phyloP scores from a whole-genome alignment of 345 rosid species.

The Rhodamnia rubescens region DNA sequence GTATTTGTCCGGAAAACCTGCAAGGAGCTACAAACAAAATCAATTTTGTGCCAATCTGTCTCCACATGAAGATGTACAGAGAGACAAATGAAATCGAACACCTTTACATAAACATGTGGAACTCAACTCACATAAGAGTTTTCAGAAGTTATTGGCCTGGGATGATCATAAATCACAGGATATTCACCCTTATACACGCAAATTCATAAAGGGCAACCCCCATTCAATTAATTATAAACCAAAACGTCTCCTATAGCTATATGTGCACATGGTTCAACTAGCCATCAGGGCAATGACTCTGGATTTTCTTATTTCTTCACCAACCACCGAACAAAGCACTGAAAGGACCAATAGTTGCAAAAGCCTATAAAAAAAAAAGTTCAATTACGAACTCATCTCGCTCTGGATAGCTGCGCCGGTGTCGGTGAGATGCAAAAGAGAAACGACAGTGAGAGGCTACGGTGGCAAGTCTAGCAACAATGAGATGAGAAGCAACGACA shows the following conservation, averaged over 20 bases:
- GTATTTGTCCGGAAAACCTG: conserved; percentile 95
- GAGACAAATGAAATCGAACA: neutral
- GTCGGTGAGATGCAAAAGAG: too few species aligned
- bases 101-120: neutral
- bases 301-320: neutral
- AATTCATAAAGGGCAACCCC: neutral
- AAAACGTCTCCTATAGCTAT: neutral
- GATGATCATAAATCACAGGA: neutral
- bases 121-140: neutral
- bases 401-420: too few species aligned
- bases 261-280: neutral
- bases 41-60: neutral
- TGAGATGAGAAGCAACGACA: too few species aligned
- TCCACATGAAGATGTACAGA: neutral
- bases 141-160: neutral
- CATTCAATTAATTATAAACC: neutral
- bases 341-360: neutral
- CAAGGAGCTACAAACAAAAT: neutral
- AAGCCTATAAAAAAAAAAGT: too few species aligned
- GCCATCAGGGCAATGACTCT: neutral
- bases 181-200: neutral
- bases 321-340: neutral
- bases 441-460: too few species aligned
- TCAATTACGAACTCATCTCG: too few species aligned
- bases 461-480: too few species aligned